Percentiles rank a stretch among this genome's conserved stretches.
Evolutionary conservation across 768 basidiomycete species (phyloP).

Genomic region (Boletus pseudo-olivaceus): DNA sequence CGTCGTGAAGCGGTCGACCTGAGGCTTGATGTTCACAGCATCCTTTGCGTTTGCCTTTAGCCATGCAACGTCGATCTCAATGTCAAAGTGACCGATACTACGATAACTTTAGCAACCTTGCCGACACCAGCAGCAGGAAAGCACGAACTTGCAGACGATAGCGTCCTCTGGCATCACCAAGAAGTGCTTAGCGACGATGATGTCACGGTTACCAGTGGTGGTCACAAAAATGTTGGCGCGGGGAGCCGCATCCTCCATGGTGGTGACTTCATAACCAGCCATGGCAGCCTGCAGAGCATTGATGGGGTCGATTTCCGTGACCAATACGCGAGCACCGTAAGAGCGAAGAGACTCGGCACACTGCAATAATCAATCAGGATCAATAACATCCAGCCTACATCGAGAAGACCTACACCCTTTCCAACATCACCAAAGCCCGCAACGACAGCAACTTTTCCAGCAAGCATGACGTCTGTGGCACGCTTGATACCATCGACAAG

Average conservation of each 20-base stretch:
- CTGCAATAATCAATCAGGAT: constrained; percentile 37
- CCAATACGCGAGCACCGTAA: constrained; percentile 94
- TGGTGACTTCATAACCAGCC: constrained; percentile 98
- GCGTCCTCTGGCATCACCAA: constrained; percentile 95
- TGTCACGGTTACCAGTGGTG: constrained; percentile 98
- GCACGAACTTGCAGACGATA: constrained; percentile 92
- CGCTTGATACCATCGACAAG: constrained; percentile 99
- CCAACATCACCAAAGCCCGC: constrained; percentile 99
- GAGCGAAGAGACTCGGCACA: constrained; percentile 96
- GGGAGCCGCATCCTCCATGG: constrained; percentile 95
- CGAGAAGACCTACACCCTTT: constrained; percentile 76
- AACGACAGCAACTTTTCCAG: constrained; percentile 98
- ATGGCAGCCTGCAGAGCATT: constrained; percentile 99
- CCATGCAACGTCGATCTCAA: constrained; percentile 98
- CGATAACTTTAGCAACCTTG: constrained; percentile 8
- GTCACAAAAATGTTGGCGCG: constrained; percentile 93
- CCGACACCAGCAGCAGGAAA: background rate
- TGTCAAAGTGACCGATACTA: constrained; percentile 83
- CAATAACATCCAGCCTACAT: background rate
- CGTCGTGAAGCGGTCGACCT: constrained; percentile 98
- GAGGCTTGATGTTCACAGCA: constrained; percentile 92
- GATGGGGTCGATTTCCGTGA: constrained; percentile 99
- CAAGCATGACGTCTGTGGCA: constrained; percentile 99
- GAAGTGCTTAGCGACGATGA: constrained; percentile 92
- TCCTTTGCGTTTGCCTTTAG: constrained; percentile 88